Evolutionary conservation across 495 filamentous ascomycete species (phyloP), one percentile per base, ranked within the genome.

Genomic region (Podospora appendiculata): DNA sequence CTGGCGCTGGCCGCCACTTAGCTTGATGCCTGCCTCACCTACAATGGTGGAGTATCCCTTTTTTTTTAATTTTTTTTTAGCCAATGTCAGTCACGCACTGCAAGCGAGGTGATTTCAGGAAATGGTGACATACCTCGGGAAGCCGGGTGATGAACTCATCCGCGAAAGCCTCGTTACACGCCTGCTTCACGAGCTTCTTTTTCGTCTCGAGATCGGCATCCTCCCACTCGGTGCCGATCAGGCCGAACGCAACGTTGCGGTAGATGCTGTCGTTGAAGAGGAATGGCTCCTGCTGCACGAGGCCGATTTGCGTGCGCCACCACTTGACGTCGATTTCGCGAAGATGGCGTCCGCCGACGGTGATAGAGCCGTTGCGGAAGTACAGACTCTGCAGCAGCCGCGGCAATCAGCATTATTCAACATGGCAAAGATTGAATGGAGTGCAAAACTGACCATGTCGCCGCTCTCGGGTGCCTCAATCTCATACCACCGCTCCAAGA

Each of bases 261-360:
- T 76, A 83, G 38, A 89, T 82, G 4, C 80, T 80, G 44, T 79
- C 75, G 57, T 84, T 85, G 64, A 89, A 89, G 1, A 89, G 71
- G 51, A 85, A 79, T 13, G 84, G 83, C 52, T 88, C 83, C 62
- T 88, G 83, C 53, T 83, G 81, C 1, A 87, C 83, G 8, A 87
- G 72, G 2, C 81, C 79, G 53, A 87, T 85, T 50, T 85, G 79
- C 3, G 73, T 68, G 45, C 83, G 70, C 77, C 77, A 82, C 82
- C 83, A 85, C 49, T 79, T 79, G 5, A 82, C 60, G 51, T 85
- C 75, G 17, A 78, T 62, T 10, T 70, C 66, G 32, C 71, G 72
- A 25, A 90, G 55, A 33, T 77, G 76, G 5, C 69, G 70, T 3
- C 75, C 71, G 7, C 81, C 82, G 36, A 82, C 47, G 10, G 73